phyloP scores from a whole-genome alignment of 352 stramenopile species.

The Pythium guiyangense region DNA sequence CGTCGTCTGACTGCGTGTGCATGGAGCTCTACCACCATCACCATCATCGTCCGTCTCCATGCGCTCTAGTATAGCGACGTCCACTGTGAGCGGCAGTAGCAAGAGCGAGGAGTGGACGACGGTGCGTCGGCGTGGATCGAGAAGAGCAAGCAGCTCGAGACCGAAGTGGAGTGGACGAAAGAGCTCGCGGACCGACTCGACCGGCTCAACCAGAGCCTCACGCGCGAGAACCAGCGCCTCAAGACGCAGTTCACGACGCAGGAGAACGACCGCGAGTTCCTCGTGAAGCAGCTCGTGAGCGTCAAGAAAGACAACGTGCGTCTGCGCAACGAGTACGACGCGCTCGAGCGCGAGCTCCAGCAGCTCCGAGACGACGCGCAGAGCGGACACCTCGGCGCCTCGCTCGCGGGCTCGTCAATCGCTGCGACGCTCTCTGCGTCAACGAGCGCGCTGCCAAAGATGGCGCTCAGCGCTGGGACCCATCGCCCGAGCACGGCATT shows the following conservation, averaged over 20 bases:
- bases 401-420: too few species aligned
- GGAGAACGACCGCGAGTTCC: too few species aligned
- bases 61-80: constrained; percentile 52
- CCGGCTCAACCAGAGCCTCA: constrained; percentile 87
- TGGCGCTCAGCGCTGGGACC: background rate
- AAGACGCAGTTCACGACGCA: constrained; percentile 91
- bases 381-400: too few species aligned
- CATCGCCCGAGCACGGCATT: constrained; percentile 23
- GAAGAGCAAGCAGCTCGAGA: constrained; percentile 87
- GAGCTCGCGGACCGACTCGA: constrained; percentile 89
- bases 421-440: constrained; percentile 12
- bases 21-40: too few species aligned
- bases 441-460: too few species aligned
- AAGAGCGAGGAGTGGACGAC: constrained; percentile 75
- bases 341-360: too few species aligned
- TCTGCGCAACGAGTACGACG: too few species aligned
- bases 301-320: too few species aligned
- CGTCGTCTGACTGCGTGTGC: too few species aligned
- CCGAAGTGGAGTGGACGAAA: constrained; percentile 88
- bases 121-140: constrained; percentile 90
- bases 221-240: constrained; percentile 82
- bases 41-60: too few species aligned
- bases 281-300: too few species aligned
- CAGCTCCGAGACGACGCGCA: too few species aligned
- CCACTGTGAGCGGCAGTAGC: constrained; percentile 81